These are phyloP conservation scores for Melampsora larici-populina DNA, from an alignment of 1,284 basidiomycete genomes.

Conservation along the genomic window DNA sequence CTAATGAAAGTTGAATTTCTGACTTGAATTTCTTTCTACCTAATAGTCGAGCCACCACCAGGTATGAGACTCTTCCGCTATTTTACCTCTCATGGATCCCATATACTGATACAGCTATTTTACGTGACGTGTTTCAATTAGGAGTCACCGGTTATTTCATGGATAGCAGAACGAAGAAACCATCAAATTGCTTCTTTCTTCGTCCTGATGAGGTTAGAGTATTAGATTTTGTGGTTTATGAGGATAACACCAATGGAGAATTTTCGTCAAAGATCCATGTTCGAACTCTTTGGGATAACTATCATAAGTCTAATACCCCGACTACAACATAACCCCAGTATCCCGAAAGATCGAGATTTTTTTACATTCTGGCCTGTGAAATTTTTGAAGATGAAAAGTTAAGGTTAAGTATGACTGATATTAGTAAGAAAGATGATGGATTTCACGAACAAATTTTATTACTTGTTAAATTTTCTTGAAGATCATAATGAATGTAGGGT, in stretches of 20 bases:
- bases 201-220: slow-evolving; percentile 17
- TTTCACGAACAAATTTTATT: no score
- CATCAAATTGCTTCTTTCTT: slow-evolving; percentile 36
- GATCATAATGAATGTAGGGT: no score
- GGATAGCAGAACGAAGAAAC: slow-evolving; percentile 8
- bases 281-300: slow-evolving; percentile 31
- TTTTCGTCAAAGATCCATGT: slow-evolving; percentile 2
- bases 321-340: no score
- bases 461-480: no score
- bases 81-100: background rate
- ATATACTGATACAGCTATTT: background rate
- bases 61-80: background rate
- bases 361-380: no score
- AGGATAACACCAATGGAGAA: slow-evolving; percentile 5
- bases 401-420: no score
- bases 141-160: slow-evolving; percentile 41
- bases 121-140: background rate
- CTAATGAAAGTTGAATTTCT: background rate
- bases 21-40: background rate
- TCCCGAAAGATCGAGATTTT: no score
- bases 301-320: background rate
- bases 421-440: no score
- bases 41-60: slow-evolving; percentile 34
- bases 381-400: no score
- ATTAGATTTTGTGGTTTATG: slow-evolving; percentile 21